Conservation (phyloP, 208 protist genomes). For the Leishmania arabica region DNA sequence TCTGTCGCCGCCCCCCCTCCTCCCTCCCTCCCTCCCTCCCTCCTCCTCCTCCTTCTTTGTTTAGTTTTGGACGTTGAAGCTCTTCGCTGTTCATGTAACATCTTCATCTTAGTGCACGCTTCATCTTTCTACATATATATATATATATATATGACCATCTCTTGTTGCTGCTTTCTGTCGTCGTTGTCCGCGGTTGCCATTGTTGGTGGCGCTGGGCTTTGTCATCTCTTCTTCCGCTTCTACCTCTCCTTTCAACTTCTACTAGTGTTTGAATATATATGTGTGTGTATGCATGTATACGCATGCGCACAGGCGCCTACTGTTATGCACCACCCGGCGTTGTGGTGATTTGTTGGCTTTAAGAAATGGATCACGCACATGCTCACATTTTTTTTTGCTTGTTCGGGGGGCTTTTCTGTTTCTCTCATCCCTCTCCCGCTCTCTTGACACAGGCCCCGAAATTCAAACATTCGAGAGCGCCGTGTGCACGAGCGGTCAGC, state of each 20-base stretch:
- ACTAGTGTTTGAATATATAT: background rate
- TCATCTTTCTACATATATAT: too few relatives aligned
- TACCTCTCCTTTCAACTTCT: background rate
- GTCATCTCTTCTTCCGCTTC: background rate
- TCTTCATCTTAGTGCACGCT: too few relatives aligned
- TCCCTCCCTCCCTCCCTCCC: too few relatives aligned
- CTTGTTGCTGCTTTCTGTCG: background rate
- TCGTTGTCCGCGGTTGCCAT: background rate
- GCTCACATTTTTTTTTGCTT: background rate
- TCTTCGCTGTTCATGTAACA: background rate
- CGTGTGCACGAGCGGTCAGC: background rate
- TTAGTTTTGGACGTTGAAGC: background rate
- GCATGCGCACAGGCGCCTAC: background rate
- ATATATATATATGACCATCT: too few relatives aligned
- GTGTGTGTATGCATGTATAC: background rate
- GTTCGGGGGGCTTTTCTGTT: background rate
- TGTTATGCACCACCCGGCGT: background rate
- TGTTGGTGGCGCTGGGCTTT: background rate
- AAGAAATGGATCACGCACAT: background rate
- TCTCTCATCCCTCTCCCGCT: background rate
- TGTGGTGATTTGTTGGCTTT: background rate
- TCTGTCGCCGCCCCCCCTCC: too few relatives aligned
- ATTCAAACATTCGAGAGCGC: background rate
- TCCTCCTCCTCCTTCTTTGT: too few relatives aligned
- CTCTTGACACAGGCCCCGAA: background rate